Conservation (phyloP, 2,329 filamentous ascomycete species). For the Penicillium olsonii region DNA sequence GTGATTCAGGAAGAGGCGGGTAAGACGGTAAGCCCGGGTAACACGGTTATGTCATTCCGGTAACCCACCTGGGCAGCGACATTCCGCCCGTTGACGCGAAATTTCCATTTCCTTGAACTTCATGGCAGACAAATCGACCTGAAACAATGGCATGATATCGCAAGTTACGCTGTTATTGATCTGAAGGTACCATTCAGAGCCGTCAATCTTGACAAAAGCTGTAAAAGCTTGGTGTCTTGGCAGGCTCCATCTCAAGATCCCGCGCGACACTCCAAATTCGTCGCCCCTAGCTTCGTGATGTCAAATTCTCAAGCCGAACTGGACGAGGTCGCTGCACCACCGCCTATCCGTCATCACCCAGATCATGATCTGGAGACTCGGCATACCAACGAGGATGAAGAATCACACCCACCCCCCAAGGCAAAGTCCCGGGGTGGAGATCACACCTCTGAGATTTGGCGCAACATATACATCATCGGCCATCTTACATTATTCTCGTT, state of each 20-base stretch:
- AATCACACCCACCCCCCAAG: neutral
- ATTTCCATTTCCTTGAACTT: neutral
- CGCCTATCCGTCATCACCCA: neutral
- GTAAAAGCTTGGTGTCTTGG: too few relatives aligned
- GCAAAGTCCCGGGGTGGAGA: neutral
- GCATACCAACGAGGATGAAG: neutral
- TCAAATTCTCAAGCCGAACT: neutral
- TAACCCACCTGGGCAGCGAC: conserved; percentile 29
- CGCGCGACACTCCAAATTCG: too few relatives aligned
- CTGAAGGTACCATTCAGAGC: too few relatives aligned
- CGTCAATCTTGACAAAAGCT: too few relatives aligned
- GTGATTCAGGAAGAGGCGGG: neutral
- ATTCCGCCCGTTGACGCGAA: too few relatives aligned
- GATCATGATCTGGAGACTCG: neutral
- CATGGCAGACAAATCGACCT: neutral
- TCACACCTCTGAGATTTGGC: neutral
- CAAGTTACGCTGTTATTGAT: too few relatives aligned
- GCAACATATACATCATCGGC: neutral
- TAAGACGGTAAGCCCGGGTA: neutral
- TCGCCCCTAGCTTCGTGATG: neutral
- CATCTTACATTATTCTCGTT: neutral
- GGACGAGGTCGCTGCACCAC: neutral
- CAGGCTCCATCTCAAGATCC: too few relatives aligned
- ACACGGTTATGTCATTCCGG: neutral
- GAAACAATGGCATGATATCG: too few relatives aligned